phyloP scores from a whole-genome alignment of 164 flowering plant genomes.

The Umbilicus rupestris region DNA sequence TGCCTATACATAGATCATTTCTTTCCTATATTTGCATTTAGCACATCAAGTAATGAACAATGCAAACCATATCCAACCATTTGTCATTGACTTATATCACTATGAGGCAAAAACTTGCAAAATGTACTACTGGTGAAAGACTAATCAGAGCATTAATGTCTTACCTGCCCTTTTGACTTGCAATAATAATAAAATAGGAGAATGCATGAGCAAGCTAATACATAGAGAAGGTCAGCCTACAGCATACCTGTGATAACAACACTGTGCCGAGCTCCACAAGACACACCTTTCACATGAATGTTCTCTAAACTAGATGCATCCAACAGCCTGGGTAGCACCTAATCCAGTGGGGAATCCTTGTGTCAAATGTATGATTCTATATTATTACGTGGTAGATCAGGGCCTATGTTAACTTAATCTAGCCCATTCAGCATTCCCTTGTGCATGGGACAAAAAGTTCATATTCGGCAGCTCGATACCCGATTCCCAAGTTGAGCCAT shows the following conservation, averaged over 20 bases:
- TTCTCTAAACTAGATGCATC: conserved; percentile 74
- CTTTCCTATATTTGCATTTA: too few relatives aligned
- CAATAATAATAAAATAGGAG: neutral
- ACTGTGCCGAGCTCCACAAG: conserved; percentile 94
- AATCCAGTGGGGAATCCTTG: conserved; percentile 14
- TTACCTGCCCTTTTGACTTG: neutral
- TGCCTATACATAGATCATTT: too few relatives aligned
- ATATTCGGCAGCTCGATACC: too few relatives aligned
- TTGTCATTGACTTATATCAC: too few relatives aligned
- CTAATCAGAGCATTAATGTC: neutral
- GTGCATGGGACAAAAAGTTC: too few relatives aligned
- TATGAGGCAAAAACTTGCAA: too few relatives aligned
- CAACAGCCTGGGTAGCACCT: conserved; percentile 77
- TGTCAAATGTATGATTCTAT: neutral
- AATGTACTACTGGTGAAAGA: too few relatives aligned
- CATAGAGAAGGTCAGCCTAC: too few relatives aligned
- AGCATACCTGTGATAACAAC: conserved; percentile 64
- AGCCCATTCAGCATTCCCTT: too few relatives aligned
- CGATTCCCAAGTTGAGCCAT: too few relatives aligned
- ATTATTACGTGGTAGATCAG: neutral
- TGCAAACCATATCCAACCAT: too few relatives aligned
- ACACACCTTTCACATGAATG: conserved; percentile 45
- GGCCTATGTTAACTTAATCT: neutral
- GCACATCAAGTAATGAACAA: too few relatives aligned
- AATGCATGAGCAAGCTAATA: neutral